These are phyloP conservation scores for Cicer yamashitae DNA, from an alignment of 306 rosid species.

Conservation along the genomic window DNA sequence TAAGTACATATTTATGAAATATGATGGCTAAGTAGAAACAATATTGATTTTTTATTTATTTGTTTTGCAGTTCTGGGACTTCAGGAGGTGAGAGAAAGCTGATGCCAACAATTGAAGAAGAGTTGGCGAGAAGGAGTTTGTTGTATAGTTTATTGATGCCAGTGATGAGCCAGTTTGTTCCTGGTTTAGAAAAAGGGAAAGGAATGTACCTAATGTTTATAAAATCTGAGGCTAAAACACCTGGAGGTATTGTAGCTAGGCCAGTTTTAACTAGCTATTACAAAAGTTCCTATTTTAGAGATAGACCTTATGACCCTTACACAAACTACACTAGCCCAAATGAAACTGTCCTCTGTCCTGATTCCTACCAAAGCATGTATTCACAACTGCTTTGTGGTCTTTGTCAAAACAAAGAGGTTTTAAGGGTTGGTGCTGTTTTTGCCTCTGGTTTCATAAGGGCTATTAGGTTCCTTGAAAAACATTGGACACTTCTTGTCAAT, in stretches of 20 bases:
- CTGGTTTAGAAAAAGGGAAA: conserved; percentile 81
- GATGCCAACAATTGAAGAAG: conserved; percentile 96
- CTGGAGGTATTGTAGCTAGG: conserved; percentile 85
- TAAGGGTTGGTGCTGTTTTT: conserved; percentile 92
- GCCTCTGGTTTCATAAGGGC: conserved; percentile 98
- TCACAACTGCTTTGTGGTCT: conserved; percentile 91
- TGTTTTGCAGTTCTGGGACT: conserved; percentile 78
- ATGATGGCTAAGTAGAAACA: neutral
- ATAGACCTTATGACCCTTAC: conserved; percentile 92
- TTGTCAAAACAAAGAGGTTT: conserved; percentile 71
- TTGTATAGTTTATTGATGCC: conserved; percentile 91
- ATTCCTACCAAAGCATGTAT: conserved; percentile 96
- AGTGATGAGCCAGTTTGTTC: conserved; percentile 84
- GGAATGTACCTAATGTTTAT: conserved; percentile 97
- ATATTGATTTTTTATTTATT: no score
- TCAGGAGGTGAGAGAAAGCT: conserved; percentile 96
- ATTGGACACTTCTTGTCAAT: conserved; percentile 64
- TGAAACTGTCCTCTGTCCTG: conserved; percentile 86
- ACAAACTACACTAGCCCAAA: conserved; percentile 96
- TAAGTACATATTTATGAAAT: no score
- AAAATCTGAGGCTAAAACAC: conserved; percentile 92
- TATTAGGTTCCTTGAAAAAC: conserved; percentile 82
- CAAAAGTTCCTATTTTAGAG: conserved; percentile 75
- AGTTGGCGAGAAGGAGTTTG: conserved; percentile 71
- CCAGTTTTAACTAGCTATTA: conserved; percentile 95